phyloP scores from a whole-genome alignment of 345 rosid species.

The Salix exigua region DNA sequence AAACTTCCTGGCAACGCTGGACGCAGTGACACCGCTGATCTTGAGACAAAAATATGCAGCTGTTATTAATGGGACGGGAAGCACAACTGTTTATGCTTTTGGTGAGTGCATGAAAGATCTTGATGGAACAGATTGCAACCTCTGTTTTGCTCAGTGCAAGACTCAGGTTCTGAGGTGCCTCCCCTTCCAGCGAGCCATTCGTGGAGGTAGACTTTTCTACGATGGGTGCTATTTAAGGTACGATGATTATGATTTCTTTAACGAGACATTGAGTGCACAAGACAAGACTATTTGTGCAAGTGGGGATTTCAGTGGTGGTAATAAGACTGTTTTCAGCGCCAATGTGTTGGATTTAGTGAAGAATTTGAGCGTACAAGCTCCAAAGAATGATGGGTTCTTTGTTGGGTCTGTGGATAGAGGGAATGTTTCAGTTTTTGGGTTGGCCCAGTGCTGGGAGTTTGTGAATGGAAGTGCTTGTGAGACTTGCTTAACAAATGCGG shows the following conservation, averaged over 20 bases:
- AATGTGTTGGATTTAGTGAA: constrained; percentile 47
- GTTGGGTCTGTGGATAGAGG: constrained; percentile 51
- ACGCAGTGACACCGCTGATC: constrained; percentile 39
- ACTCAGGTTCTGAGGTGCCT: constrained; percentile 60
- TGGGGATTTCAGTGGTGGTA: constrained; percentile 39
- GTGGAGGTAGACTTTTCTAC: constrained; percentile 65
- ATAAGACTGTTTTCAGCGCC: constrained; percentile 43
- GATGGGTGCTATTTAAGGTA: constrained; percentile 83
- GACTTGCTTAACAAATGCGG: constrained; percentile 51
- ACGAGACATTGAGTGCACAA: constrained; percentile 37
- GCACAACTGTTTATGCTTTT: constrained; percentile 52
- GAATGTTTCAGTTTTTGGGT: constrained; percentile 66
- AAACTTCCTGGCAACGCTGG: constrained; percentile 55
- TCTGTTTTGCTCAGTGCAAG: constrained; percentile 80
- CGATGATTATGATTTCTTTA: constrained; percentile 65
- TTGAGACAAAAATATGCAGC: constrained; percentile 38
- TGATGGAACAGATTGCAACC: constrained; percentile 54
- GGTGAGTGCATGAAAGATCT: constrained; percentile 90
- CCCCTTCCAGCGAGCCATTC: constrained; percentile 63
- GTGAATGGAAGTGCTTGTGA: constrained; percentile 45
- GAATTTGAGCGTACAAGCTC: constrained; percentile 54
- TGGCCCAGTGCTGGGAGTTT: constrained; percentile 86
- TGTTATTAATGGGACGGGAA: constrained; percentile 41
- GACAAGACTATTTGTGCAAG: constrained; percentile 46
- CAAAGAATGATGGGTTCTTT: constrained; percentile 48